Base-by-base conservation (phyloP, 2,329 filamentous ascomycete genomes). In the Acarospora socialis region DNA sequence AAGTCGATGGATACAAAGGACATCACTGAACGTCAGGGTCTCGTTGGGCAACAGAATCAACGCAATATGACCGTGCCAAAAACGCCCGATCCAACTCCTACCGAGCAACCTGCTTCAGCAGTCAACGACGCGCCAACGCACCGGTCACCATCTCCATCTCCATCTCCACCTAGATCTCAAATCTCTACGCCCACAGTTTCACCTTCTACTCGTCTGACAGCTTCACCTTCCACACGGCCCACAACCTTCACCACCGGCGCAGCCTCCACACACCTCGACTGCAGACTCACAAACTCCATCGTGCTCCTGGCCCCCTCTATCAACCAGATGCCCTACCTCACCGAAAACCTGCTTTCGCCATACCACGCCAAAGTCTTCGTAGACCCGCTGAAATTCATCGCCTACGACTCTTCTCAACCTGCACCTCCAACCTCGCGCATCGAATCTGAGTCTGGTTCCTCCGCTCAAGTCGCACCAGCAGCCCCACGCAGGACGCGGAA, bases 401-500 rank as follows among this genome's bases (percentile, higher is more conserved):
- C 33, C 1, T 29, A 43, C 4, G 34, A 38, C 7, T 35, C 23
- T 5, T 15, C 46, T 2, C 43, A 43, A 2, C 38, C 24, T 8
- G 29, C 35, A 2, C 43, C 38, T 28, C 34, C 39, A 0, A n/a
- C 27, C 15, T 44, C 46, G 2, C 34, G 36, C 1, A 37, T 60
- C 1, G 57, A 61, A 30, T 30, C 44, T 1, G 44, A 45, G 5
- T 41, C 50, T 3, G 33, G 36, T 7, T 40, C 49, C 7, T 44
- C 52, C 1, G n/a, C 39, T 60, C 18, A 36, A 40, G 5, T 25
- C 37, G 3, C 43, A 57, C 4, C 35, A 43, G 14, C 43, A 34
- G 0, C 37, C 46, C 0, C 34, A 39, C 2, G 36, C 50, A 12
- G 45, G 30, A n/a, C n/a, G n/a, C n/a, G n/a, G n/a, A n/a, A n/a